phyloP scores from a whole-genome alignment of 768 basidiomycete species.

The Calocera cornea region DNA sequence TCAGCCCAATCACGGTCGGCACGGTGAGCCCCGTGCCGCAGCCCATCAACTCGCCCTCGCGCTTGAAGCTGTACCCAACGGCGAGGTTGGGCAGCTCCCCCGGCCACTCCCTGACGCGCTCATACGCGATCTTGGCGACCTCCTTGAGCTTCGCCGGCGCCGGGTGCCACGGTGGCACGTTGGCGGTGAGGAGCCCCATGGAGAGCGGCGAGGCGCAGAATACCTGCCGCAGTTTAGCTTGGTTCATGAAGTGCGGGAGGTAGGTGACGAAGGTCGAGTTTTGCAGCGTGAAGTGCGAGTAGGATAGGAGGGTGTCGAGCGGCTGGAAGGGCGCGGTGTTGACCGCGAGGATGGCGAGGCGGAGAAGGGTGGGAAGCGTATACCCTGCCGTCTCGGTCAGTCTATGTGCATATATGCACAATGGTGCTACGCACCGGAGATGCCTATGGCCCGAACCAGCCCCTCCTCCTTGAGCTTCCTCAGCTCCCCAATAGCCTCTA shows the following conservation, averaged over 20 bases:
- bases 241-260: slow-evolving; percentile 40
- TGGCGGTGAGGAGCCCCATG: slow-evolving; percentile 61
- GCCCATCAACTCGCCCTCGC: slow-evolving; percentile 10
- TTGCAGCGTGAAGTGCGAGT: slow-evolving; percentile 67
- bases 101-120: slow-evolving; percentile 26
- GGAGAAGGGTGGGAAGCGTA: slow-evolving; percentile 69
- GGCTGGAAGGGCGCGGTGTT: slow-evolving; percentile 55
- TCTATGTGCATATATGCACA: not conserved
- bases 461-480: slow-evolving; percentile 60
- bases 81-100: slow-evolving; percentile 51
- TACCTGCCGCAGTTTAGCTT: slow-evolving; percentile 55
- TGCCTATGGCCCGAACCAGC: slow-evolving; percentile 56
- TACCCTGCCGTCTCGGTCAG: slow-evolving; percentile 37
- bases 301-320: slow-evolving; percentile 65
- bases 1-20: slow-evolving; percentile 61
- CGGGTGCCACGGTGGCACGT: slow-evolving; percentile 61
- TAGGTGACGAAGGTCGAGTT: slow-evolving; percentile 48
- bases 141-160: slow-evolving; percentile 40
- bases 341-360: slow-evolving; percentile 60
- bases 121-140: slow-evolving; percentile 31
- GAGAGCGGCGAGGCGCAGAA: slow-evolving; percentile 69
- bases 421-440: slow-evolving; percentile 44
- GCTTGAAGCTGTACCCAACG: slow-evolving; percentile 49
- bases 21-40: slow-evolving; percentile 29
- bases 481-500: slow-evolving; percentile 54